A percentile compares a stretch with the other conserved stretches of the same genome.
Conservation (phyloP, 225 moss, liverwort and hornwort species). For the Anthoceros angustus region DNA sequence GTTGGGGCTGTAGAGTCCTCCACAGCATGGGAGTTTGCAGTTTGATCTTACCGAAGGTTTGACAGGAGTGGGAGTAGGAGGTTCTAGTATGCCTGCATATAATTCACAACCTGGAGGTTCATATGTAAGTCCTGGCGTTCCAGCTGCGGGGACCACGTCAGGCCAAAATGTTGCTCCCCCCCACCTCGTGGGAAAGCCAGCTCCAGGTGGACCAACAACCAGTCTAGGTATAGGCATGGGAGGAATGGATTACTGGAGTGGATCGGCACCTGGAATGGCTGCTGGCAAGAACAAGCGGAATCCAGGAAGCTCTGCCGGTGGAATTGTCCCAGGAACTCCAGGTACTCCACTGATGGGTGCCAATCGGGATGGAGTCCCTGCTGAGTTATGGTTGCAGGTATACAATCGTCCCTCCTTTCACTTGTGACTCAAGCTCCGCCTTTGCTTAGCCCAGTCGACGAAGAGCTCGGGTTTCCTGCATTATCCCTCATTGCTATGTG, state of each 20-base stretch:
- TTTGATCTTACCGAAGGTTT: not conserved
- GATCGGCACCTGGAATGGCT: conserved; percentile 31
- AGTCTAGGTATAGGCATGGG: conserved; percentile 44
- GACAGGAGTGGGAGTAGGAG: conserved; percentile 26
- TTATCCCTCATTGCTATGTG: no score
- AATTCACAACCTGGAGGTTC: conserved; percentile 9
- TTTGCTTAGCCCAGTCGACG: not conserved
- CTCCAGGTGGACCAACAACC: conserved; percentile 21
- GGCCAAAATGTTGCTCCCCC: conserved; percentile 16
- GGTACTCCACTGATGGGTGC: conserved; percentile 14
- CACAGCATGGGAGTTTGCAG: not conserved
- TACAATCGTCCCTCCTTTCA: not conserved
- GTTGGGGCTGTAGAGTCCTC: no score
- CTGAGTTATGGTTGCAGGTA: conserved; percentile 35
- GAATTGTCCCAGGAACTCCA: conserved; percentile 23
- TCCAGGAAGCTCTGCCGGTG: conserved; percentile 28
- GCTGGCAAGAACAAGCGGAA: conserved; percentile 29
- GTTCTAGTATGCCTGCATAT: conserved; percentile 27
- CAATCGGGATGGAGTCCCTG: conserved; percentile 18
- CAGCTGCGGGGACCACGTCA: conserved; percentile 14
- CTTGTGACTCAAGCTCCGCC: not conserved
- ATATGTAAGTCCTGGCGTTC: conserved; percentile 8
- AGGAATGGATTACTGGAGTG: conserved; percentile 48
- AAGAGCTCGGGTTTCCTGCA: no score
- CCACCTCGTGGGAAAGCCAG: conserved; percentile 27